Conservation (phyloP, 441 rosid genomes). For the Biscutella laevigata region DNA sequence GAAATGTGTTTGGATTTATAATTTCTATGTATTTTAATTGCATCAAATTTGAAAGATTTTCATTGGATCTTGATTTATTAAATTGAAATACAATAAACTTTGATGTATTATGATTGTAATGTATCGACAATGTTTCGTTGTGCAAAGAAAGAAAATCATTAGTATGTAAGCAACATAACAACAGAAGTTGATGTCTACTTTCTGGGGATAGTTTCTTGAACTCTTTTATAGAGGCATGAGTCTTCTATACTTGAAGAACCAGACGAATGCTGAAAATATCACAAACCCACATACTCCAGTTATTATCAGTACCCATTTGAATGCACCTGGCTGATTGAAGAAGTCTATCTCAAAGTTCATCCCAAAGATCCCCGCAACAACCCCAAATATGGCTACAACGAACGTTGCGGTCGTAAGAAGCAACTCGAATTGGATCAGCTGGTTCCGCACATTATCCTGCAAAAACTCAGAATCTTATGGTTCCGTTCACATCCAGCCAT, state of each 20-base stretch:
- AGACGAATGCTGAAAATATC: conserved; percentile 68
- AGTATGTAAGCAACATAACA: neutral
- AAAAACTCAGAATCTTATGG: neutral
- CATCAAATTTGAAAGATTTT: no score
- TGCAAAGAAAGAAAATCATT: conserved; percentile 11
- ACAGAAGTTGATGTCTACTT: conserved; percentile 4
- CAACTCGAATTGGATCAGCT: conserved; percentile 91
- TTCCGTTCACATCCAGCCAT: neutral
- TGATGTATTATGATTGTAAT: no score
- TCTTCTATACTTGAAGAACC: conserved; percentile 88
- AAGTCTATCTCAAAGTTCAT: conserved; percentile 72
- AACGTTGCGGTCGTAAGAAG: conserved; percentile 88
- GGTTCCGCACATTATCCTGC: conserved; percentile 95
- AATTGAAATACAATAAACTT: no score
- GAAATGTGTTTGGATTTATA: no score
- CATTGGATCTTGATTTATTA: no score
- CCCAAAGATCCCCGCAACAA: conserved; percentile 93
- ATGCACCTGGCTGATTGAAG: conserved; percentile 60
- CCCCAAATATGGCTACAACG: conserved; percentile 92
- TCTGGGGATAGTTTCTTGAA: no score
- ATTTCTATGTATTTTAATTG: no score
- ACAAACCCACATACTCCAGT: conserved; percentile 54
- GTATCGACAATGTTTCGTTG: conserved; percentile 9
- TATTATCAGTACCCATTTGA: conserved; percentile 76
- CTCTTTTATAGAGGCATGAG: conserved; percentile 67